A percentile compares a stretch with the other conserved stretches of the same genome.
These are phyloP conservation scores for Prototheca wickerhamii DNA, from an alignment of 163 green algal species.

Conservation along the genomic window DNA sequence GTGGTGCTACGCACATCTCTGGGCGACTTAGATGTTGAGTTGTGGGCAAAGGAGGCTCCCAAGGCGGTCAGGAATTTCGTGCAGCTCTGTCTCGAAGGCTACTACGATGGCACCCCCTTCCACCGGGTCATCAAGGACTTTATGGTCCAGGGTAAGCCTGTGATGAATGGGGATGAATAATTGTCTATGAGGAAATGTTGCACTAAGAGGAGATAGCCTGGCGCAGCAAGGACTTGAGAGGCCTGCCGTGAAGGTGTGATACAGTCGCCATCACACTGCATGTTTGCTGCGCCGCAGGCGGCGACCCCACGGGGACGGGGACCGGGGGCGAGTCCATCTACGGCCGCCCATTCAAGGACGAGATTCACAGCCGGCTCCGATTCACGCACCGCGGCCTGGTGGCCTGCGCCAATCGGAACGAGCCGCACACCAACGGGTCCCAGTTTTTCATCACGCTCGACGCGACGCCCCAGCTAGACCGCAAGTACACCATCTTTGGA, in stretches of 20 bases:
- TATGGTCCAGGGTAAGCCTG: slow-evolving; percentile 40
- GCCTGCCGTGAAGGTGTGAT: too few relatives aligned
- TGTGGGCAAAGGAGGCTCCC: slow-evolving; percentile 92
- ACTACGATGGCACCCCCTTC: slow-evolving; percentile 86
- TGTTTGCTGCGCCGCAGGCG: slow-evolving; percentile 13
- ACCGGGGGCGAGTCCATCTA: slow-evolving; percentile 78
- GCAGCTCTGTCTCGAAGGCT: slow-evolving; percentile 90
- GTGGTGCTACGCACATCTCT: slow-evolving; percentile 79
- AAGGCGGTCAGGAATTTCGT: slow-evolving; percentile 93
- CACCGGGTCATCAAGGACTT: slow-evolving; percentile 79
- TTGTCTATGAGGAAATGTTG: background rate
- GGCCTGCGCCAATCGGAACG: slow-evolving; percentile 81
- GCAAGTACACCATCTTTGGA: slow-evolving; percentile 96
- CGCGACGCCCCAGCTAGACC: slow-evolving; percentile 69
- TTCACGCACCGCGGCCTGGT: slow-evolving; percentile 88
- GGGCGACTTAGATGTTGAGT: slow-evolving; percentile 90
- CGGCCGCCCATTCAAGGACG: slow-evolving; percentile 67
- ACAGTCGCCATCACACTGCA: background rate
- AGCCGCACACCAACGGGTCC: slow-evolving; percentile 77
- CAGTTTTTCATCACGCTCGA: slow-evolving; percentile 99
- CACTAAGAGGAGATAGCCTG: too few relatives aligned
- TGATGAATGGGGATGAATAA: background rate
- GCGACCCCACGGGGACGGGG: slow-evolving; percentile 69
- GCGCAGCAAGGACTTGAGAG: too few relatives aligned
- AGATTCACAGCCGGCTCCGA: slow-evolving; percentile 87